phyloP scores from a whole-genome alignment of 192 early-diverging fungal species.

The Linnemannia zychae region DNA sequence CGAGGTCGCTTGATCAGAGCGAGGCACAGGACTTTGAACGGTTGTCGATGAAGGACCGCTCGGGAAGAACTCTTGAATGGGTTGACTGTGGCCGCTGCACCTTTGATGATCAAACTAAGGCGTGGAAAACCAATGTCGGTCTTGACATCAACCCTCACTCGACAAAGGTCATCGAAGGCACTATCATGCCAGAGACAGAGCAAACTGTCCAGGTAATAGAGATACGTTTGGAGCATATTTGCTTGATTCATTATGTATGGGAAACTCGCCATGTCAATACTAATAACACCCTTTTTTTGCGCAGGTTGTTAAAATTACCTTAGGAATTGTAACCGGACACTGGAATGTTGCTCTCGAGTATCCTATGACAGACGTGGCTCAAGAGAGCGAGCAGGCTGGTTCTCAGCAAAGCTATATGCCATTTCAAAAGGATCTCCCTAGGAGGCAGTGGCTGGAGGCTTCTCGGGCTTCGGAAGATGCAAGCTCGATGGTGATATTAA shows the following conservation, averaged over 20 bases:
- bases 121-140: conserved; percentile 59
- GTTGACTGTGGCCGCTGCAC: conserved; percentile 44
- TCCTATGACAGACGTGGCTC: conserved; percentile 30
- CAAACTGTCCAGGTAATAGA: conserved; percentile 71
- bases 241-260: too few species aligned
- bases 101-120: conserved; percentile 3
- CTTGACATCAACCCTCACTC: conserved; percentile 64
- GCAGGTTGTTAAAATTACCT: conserved; percentile 59
- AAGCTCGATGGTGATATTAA: conserved; percentile 23
- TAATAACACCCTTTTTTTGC: not conserved
- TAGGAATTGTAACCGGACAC: conserved; percentile 58
- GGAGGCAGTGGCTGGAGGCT: conserved; percentile 33
- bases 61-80: conserved; percentile 35
- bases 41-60: conserved; percentile 28
- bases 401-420: conserved; percentile 26
- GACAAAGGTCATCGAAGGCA: conserved; percentile 71
- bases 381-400: conserved; percentile 37
- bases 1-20: conserved; percentile 12
- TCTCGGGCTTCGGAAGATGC: not conserved
- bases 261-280: not conserved
- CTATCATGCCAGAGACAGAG: conserved; percentile 64
- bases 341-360: conserved; percentile 65
- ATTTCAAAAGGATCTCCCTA: conserved; percentile 5
- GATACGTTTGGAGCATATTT: conserved; percentile 1
- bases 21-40: conserved; percentile 1